phyloP scores from a whole-genome alignment of 2,329 filamentous ascomycete species.

The Chalara sp. region DNA sequence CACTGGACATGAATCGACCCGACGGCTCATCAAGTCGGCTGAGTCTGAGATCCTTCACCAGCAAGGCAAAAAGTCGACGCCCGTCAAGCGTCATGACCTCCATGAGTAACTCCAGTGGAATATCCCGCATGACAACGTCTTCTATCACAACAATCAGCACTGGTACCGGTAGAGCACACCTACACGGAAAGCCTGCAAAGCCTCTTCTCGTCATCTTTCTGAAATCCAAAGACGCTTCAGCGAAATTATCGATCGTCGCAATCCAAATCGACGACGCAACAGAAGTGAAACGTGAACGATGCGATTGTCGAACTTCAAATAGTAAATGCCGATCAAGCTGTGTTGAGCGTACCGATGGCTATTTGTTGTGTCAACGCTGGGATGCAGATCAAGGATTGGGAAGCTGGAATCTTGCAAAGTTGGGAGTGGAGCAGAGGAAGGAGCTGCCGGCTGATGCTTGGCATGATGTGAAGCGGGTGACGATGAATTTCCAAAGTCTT shows the following conservation, averaged over 20 bases:
- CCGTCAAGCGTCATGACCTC: conserved; percentile 2
- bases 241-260: conserved; percentile 7
- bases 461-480: conserved; percentile 6
- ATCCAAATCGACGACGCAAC: conserved; percentile 9
- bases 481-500: conserved; percentile 6
- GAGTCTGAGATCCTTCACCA: not conserved
- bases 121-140: conserved; percentile 1
- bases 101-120: conserved; percentile 3
- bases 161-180: conserved; percentile 6
- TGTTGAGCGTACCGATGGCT: conserved; percentile 5
- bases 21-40: not conserved
- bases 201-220: conserved; percentile 10
- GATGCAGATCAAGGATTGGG: conserved; percentile 6
- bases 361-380: conserved; percentile 5
- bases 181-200: conserved; percentile 7
- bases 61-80: not conserved
- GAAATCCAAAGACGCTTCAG: conserved; percentile 4
- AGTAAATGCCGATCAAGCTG: conserved; percentile 6
- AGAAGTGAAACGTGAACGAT: conserved; percentile 5
- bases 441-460: conserved; percentile 6
- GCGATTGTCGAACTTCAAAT: conserved; percentile 5
- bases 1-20: no score
- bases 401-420: conserved; percentile 7
- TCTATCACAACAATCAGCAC: conserved; percentile 10
- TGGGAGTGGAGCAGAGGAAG: conserved; percentile 6